phyloP scores from a whole-genome alignment of 2,329 filamentous ascomycete genomes.

The Diaporthe caulivora region DNA sequence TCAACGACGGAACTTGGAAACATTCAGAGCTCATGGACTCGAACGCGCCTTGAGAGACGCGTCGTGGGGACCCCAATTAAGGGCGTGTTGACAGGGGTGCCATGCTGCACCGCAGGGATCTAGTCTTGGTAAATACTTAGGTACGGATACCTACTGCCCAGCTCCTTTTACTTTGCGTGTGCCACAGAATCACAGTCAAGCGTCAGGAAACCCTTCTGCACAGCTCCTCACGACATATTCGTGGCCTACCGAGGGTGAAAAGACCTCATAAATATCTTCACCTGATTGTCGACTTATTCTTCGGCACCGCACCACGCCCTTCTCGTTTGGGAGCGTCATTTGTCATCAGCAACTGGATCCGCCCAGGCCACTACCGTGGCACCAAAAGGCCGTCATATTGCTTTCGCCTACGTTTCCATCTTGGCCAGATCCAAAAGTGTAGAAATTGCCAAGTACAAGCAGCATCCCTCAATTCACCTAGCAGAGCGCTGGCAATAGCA shows the following conservation, averaged over 20 bases:
- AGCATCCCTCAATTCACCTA: no score
- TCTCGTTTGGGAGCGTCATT: not conserved
- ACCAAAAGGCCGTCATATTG: not conserved
- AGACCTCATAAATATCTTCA: not conserved
- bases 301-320: not conserved
- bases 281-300: not conserved
- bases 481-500: no score
- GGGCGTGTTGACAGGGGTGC: slow-evolving; percentile 34
- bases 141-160: not conserved
- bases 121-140: no score
- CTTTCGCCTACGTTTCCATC: not conserved
- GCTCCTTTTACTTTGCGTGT: not conserved
- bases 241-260: not conserved
- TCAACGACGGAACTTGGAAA: not conserved
- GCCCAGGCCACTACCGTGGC: not conserved
- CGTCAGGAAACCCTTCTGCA: not conserved
- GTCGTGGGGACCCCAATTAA: slow-evolving; percentile 39
- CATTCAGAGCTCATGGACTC: slow-evolving; percentile 2
- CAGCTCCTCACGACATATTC: not conserved
- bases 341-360: not conserved
- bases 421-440: not conserved
- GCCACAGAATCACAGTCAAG: not conserved
- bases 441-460: not conserved
- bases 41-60: slow-evolving; percentile 33
- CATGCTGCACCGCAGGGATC: slow-evolving; percentile 1